Conservation (phyloP, 495 filamentous ascomycete species). For the Amniculicola lignicola region DNA sequence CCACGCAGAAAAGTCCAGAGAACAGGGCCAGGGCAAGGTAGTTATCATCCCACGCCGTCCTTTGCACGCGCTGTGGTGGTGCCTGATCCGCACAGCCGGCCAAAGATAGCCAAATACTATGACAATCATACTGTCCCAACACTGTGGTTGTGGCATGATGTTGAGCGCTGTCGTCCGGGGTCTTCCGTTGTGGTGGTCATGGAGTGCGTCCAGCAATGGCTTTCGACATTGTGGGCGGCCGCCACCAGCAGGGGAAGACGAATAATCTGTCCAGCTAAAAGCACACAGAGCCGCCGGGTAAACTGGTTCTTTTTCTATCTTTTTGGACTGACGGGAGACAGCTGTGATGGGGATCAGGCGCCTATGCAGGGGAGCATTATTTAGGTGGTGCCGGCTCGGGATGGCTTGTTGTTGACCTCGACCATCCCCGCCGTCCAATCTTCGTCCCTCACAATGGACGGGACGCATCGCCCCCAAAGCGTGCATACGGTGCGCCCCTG, state of each 20-base stretch:
- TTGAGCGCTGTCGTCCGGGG: slow-evolving; percentile 7
- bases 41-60: slow-evolving; percentile 25
- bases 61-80: background rate
- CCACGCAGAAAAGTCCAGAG: background rate
- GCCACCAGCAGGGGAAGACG: slow-evolving; percentile 14
- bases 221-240: background rate
- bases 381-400: slow-evolving; percentile 11
- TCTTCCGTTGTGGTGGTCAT: slow-evolving; percentile 4
- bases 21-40: slow-evolving; percentile 1
- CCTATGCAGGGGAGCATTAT: slow-evolving; percentile 11
- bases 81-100: slow-evolving; percentile 17
- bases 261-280: background rate
- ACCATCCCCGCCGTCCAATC: slow-evolving; percentile 12
- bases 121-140: slow-evolving; percentile 8
- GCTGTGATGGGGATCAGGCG: background rate
- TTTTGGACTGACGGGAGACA: background rate
- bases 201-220: slow-evolving; percentile 1
- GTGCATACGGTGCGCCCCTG: slow-evolving; percentile 2
- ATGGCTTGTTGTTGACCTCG: slow-evolving; percentile 3
- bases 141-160: slow-evolving; percentile 20
- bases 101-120: slow-evolving; percentile 30
- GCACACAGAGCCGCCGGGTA: slow-evolving; percentile 22
- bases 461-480: slow-evolving; percentile 16
- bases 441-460: background rate
- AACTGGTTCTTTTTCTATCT: background rate